A percentile compares a stretch with the other conserved stretches of the same genome.
phyloP scores from a whole-genome alignment of 352 stramenopile genomes.

The Globisporangium emineosum region DNA sequence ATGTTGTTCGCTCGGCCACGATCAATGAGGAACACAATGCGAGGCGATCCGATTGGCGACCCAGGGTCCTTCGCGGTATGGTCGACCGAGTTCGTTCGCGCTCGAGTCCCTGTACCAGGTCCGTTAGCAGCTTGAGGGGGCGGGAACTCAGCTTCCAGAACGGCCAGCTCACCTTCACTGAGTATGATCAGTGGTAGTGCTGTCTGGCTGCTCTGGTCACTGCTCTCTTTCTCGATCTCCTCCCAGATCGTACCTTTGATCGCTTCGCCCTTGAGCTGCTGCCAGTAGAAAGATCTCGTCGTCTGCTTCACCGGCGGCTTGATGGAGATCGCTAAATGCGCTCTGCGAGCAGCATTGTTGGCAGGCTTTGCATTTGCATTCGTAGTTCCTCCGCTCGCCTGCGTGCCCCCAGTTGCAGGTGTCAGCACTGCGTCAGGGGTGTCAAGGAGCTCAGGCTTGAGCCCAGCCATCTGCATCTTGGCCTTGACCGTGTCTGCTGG shows the following conservation, averaged over 20 bases:
- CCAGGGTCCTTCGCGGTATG: slow-evolving; percentile 30
- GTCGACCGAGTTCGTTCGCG: slow-evolving; percentile 42
- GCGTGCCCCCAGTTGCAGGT: slow-evolving; percentile 16
- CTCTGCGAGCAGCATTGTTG: slow-evolving; percentile 25
- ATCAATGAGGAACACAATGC: slow-evolving; percentile 76
- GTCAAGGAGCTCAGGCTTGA: slow-evolving; percentile 52
- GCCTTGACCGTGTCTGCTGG: slow-evolving; percentile 50
- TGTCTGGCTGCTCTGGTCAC: slow-evolving; percentile 49
- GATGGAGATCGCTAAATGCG: slow-evolving; percentile 58
- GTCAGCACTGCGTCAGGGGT: slow-evolving; percentile 12
- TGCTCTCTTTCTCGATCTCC: slow-evolving; percentile 60
- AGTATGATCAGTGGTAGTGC: slow-evolving; percentile 30
- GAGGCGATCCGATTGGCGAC: slow-evolving; percentile 52
- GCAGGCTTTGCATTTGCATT: slow-evolving; percentile 14
- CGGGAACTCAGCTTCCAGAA: slow-evolving; percentile 63
- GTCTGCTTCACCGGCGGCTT: slow-evolving; percentile 57
- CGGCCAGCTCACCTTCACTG: slow-evolving; percentile 41
- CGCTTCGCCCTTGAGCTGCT: slow-evolving; percentile 53
- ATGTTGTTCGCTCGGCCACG: slow-evolving; percentile 81
- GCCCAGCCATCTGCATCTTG: slow-evolving; percentile 63
- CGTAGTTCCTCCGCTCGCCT: slow-evolving; percentile 7
- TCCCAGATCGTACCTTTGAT: slow-evolving; percentile 80
- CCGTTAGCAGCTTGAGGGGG: slow-evolving; percentile 39
- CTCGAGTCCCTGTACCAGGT: slow-evolving; percentile 28
- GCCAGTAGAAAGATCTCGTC: slow-evolving; percentile 74